Conservation (phyloP, 2,329 filamentous ascomycete genomes). For the Colletotrichum sp. region DNA sequence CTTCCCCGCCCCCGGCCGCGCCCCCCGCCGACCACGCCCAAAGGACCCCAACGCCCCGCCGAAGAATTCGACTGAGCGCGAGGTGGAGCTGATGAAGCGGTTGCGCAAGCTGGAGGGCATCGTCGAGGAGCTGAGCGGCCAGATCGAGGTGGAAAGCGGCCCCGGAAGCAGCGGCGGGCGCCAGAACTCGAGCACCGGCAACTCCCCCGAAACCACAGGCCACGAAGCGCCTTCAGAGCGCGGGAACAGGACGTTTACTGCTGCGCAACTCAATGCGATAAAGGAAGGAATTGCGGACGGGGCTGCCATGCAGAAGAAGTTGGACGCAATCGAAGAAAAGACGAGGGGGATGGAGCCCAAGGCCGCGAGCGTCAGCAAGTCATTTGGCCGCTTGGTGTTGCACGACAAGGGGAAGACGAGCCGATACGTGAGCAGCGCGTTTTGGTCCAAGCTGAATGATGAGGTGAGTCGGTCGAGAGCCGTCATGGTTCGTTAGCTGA, state of each 20-base stretch:
- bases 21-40: slow-evolving; percentile 68
- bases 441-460: slow-evolving; percentile 78
- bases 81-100: slow-evolving; percentile 74
- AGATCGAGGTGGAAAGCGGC: slow-evolving; percentile 59
- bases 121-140: slow-evolving; percentile 71
- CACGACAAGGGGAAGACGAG: slow-evolving; percentile 71
- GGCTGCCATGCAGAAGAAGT: background rate
- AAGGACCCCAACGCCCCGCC: slow-evolving; percentile 68
- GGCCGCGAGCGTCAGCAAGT: slow-evolving; percentile 42
- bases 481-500: slow-evolving; percentile 23
- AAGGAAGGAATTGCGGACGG: background rate
- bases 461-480: slow-evolving; percentile 55
- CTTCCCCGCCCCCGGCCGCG: slow-evolving; percentile 76
- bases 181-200: slow-evolving; percentile 24
- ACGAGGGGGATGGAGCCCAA: slow-evolving; percentile 7
- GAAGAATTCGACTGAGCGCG: slow-evolving; percentile 65
- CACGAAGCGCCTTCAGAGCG: slow-evolving; percentile 14
- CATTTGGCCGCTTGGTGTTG: slow-evolving; percentile 72
- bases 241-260: background rate
- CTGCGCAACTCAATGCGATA: background rate
- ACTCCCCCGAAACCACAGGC: slow-evolving; percentile 33
- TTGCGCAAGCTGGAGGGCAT: slow-evolving; percentile 77
- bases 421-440: slow-evolving; percentile 77
- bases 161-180: slow-evolving; percentile 21
- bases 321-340: slow-evolving; percentile 25